Percentiles rank a stretch among this genome's conserved stretches.
phyloP scores from a whole-genome alignment of 2,329 filamentous ascomycete genomes.

The Curvularia sp. region DNA sequence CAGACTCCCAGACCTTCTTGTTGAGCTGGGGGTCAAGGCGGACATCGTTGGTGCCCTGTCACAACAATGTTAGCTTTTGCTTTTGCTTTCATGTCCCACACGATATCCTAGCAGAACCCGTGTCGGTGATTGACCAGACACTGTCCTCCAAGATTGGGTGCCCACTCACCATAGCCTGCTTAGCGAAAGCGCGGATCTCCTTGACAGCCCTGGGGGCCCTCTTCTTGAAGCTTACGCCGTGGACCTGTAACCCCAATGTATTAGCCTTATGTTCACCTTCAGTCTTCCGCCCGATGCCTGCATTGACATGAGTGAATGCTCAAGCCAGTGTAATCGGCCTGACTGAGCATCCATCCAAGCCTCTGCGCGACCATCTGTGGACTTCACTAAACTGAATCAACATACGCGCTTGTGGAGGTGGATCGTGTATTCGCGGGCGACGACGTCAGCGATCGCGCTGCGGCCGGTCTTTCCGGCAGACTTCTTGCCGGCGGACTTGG shows the following conservation, averaged over 20 bases:
- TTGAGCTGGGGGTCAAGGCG: constrained; percentile 98
- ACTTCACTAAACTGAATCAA: constrained; percentile 76
- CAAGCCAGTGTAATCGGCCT: constrained; percentile 33
- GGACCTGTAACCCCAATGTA: constrained; percentile 71
- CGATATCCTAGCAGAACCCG: not conserved
- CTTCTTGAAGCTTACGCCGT: constrained; percentile 99
- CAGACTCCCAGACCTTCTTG: constrained; percentile 99
- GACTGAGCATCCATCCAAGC: constrained; percentile 24
- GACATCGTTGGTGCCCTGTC: constrained; percentile 92
- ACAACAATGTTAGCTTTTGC: constrained; percentile 32
- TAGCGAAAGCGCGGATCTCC: constrained; percentile 97
- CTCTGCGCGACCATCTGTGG: constrained; percentile 63
- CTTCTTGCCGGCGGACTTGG: constrained; percentile 62
- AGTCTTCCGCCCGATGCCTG: constrained; percentile 72
- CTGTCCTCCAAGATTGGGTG: not conserved
- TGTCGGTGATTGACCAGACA: not conserved
- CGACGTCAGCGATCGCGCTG: constrained; percentile 98
- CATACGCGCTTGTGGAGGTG: constrained; percentile 99
- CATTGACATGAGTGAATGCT: constrained; percentile 21
- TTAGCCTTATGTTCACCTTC: constrained; percentile 55
- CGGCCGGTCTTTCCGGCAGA: constrained; percentile 71
- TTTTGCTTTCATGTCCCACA: not conserved
- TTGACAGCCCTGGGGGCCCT: constrained; percentile 97
- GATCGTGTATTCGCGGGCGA: constrained; percentile 99
- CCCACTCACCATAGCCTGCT: constrained; percentile 88